phyloP scores from a whole-genome alignment of 2,329 filamentous ascomycete species.

The Penicillium sp. region DNA sequence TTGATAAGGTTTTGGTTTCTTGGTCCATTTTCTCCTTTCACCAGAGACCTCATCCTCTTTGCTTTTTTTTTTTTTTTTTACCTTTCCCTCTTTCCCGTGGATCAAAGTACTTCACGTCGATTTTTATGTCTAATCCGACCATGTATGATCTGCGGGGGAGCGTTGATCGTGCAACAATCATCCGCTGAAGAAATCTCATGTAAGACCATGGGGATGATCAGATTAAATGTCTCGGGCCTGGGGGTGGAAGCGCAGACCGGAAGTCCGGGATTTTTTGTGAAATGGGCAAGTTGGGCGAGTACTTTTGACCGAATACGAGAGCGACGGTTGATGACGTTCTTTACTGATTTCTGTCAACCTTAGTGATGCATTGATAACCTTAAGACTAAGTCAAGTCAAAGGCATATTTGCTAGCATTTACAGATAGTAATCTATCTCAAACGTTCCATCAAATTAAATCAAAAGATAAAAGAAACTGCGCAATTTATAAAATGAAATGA shows the following conservation, averaged over 20 bases:
- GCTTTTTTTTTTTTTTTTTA: neutral
- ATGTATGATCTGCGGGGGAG: neutral
- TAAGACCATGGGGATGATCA: neutral
- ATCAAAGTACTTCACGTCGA: neutral
- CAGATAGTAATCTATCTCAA: too few species aligned
- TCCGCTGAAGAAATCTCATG: neutral
- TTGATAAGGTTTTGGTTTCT: neutral
- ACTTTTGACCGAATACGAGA: slow-evolving; percentile 1
- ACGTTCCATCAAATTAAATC: too few species aligned
- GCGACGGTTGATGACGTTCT: neutral
- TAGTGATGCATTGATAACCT: too few species aligned
- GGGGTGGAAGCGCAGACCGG: neutral
- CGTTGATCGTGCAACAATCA: neutral
- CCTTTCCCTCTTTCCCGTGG: neutral
- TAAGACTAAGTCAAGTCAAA: too few species aligned
- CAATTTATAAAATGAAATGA: neutral
- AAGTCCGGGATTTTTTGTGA: neutral
- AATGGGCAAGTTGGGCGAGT: neutral
- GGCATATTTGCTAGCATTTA: too few species aligned
- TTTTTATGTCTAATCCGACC: neutral
- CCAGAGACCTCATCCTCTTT: neutral
- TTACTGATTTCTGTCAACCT: too few species aligned
- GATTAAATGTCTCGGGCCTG: neutral
- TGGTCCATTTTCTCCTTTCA: neutral
- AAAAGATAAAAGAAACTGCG: too few species aligned